Conservation (phyloP, 2,329 filamentous ascomycete genomes). For the Pseudomassariella vexata region DNA sequence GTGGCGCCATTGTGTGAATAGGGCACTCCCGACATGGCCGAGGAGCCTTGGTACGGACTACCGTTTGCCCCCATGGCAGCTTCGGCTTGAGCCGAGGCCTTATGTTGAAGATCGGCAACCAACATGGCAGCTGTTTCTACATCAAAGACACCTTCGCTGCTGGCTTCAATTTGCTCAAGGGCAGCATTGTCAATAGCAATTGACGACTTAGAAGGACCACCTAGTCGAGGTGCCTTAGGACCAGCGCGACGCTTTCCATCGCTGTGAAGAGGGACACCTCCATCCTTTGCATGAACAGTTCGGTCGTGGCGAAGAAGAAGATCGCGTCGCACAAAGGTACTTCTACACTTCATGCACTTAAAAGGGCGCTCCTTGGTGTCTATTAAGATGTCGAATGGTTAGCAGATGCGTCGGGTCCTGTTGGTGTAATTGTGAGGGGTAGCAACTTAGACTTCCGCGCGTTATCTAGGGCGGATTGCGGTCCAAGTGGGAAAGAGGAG, state of each 20-base stretch:
- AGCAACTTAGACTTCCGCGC: too few species aligned
- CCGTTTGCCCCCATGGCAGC: constrained; percentile 56
- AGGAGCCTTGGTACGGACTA: constrained; percentile 49
- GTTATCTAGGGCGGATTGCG: too few species aligned
- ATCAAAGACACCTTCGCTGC: constrained; percentile 86
- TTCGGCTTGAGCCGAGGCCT: too few species aligned
- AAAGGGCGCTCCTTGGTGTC: constrained; percentile 98
- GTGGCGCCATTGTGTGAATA: constrained; percentile 68
- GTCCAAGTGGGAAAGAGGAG: constrained; percentile 15
- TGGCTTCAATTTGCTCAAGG: constrained; percentile 87
- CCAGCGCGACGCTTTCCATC: constrained; percentile 82
- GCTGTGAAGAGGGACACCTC: constrained; percentile 86
- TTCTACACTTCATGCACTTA: constrained; percentile 97
- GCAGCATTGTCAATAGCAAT: constrained; percentile 79
- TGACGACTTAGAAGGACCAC: constrained; percentile 66
- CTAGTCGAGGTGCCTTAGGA: constrained; percentile 56
- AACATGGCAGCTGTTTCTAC: constrained; percentile 97
- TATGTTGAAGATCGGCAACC: constrained; percentile 96
- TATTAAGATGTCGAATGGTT: constrained; percentile 33
- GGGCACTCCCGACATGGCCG: constrained; percentile 46
- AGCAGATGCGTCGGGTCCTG: too few species aligned
- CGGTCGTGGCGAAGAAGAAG: constrained; percentile 94
- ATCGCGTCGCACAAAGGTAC: constrained; percentile 96
- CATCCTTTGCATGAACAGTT: constrained; percentile 97
- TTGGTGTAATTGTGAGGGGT: too few species aligned